These are phyloP conservation scores for Spergularia azorica DNA, from an alignment of 179 eudicot genomes.

Conservation along the genomic window DNA sequence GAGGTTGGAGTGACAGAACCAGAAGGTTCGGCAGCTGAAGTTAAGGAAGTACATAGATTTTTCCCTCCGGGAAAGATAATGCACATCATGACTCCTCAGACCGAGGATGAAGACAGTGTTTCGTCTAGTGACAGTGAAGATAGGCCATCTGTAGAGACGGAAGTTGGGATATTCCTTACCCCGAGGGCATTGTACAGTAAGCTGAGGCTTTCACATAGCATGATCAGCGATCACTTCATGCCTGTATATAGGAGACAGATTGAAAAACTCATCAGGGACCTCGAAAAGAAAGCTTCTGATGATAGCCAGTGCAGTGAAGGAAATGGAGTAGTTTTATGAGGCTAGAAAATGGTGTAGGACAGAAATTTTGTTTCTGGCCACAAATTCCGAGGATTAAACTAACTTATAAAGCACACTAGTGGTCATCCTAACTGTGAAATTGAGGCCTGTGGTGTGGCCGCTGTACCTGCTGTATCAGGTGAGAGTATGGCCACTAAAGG, in stretches of 20 bases:
- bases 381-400: conserved; percentile 12
- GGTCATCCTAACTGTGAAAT: not conserved
- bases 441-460: not conserved
- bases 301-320: conserved; percentile 20
- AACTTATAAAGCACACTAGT: not conserved
- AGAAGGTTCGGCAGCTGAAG: conserved; percentile 48
- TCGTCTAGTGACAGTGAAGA: conserved; percentile 38
- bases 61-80: conserved; percentile 72
- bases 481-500: not conserved
- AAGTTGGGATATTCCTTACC: conserved; percentile 77
- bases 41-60: conserved; percentile 71
- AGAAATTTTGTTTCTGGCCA: not conserved
- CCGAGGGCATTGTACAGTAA: conserved; percentile 80
- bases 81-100: conserved; percentile 63
- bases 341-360: not conserved
- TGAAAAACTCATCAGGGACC: conserved; percentile 68
- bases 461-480: not conserved
- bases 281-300: conserved; percentile 49
- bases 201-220: conserved; percentile 79
- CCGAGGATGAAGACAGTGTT: conserved; percentile 35
- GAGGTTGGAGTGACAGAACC: conserved; percentile 53
- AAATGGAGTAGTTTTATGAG: conserved; percentile 26
- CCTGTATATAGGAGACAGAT: conserved; percentile 92
- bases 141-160: conserved; percentile 36
- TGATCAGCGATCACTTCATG: conserved; percentile 97